Evolutionary conservation across 495 filamentous ascomycete genomes (phyloP).

Genomic region (Clohesyomyces aquaticus): DNA sequence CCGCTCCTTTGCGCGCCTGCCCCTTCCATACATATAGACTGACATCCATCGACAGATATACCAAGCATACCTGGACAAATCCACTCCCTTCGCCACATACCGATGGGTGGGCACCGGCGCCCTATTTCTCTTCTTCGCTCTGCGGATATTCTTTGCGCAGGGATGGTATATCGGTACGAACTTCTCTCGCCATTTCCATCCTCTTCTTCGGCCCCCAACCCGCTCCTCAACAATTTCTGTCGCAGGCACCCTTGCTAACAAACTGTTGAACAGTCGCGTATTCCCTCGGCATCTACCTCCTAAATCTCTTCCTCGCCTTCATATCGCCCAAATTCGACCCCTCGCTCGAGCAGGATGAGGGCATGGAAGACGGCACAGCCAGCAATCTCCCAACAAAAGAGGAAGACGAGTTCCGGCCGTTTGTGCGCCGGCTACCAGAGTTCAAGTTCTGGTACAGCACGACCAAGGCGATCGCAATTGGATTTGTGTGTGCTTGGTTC

Average conservation of each 20-base stretch:
- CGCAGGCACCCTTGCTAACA: slow-evolving; percentile 13
- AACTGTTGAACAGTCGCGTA: slow-evolving; percentile 72
- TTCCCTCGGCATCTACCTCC: slow-evolving; percentile 96
- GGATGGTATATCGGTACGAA: slow-evolving; percentile 95
- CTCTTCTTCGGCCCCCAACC: background rate
- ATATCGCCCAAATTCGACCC: slow-evolving; percentile 98
- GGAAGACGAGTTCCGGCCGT: slow-evolving; percentile 95
- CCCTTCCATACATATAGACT: background rate
- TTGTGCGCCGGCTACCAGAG: slow-evolving; percentile 92
- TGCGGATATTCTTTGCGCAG: slow-evolving; percentile 86
- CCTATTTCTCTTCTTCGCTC: slow-evolving; percentile 77
- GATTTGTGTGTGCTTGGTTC: slow-evolving; percentile 90
- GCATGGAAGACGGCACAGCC: slow-evolving; percentile 88
- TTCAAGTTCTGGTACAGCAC: slow-evolving; percentile 99
- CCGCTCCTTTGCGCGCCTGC: no score
- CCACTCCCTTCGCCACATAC: slow-evolving; percentile 82
- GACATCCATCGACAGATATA: slow-evolving; percentile 67
- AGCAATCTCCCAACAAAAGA: slow-evolving; percentile 82
- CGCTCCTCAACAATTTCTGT: background rate
- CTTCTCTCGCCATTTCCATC: background rate
- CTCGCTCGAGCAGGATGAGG: slow-evolving; percentile 90
- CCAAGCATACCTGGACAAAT: slow-evolving; percentile 91
- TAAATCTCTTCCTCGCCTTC: slow-evolving; percentile 99
- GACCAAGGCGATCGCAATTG: slow-evolving; percentile 82
- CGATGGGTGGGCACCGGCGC: slow-evolving; percentile 83